These are phyloP conservation scores for Entonaema liquescens DNA, from an alignment of 495 filamentous ascomycete species.

Conservation along the genomic window DNA sequence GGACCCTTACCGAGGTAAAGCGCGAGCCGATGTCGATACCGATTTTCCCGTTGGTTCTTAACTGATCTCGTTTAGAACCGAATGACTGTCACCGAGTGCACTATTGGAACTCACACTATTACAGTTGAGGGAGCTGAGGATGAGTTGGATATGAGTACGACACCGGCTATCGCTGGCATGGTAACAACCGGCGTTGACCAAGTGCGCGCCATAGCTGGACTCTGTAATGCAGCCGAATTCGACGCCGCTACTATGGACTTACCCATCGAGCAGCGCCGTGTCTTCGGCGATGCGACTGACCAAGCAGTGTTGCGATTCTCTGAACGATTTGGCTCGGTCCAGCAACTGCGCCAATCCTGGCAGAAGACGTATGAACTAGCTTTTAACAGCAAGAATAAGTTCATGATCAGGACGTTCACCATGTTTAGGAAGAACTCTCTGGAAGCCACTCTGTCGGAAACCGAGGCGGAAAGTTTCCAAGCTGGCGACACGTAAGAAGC, in stretches of 20 bases:
- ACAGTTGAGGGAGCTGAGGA: conserved; percentile 53
- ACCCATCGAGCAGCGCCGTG: conserved; percentile 63
- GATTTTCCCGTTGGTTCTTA: not conserved
- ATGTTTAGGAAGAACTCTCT: conserved; percentile 51
- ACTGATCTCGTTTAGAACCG: conserved; percentile 55
- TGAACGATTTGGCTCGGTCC: conserved; percentile 62
- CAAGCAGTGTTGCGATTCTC: conserved; percentile 73
- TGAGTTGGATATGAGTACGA: conserved; percentile 45
- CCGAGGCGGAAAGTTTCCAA: conserved; percentile 50
- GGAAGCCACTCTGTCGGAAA: conserved; percentile 45
- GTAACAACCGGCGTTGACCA: conserved; percentile 55
- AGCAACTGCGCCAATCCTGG: conserved; percentile 60
- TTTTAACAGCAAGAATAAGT: conserved; percentile 85
- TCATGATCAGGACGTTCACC: conserved; percentile 65
- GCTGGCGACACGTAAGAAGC: conserved; percentile 53
- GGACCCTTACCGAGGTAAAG: conserved; percentile 67
- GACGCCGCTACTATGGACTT: conserved; percentile 65
- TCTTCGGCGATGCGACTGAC: conserved; percentile 79
- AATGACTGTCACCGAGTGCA: conserved; percentile 67
- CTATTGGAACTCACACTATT: conserved; percentile 53
- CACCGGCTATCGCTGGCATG: conserved; percentile 42
- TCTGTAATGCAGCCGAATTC: conserved; percentile 78
- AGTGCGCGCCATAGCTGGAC: conserved; percentile 59
- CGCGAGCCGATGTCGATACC: conserved; percentile 1
- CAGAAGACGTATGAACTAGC: conserved; percentile 69